Evolutionary conservation across 2,329 filamentous ascomycete genomes (phyloP), one percentile per base, ranked within the genome.

Genomic region (Ophiognomonia clavigignenti-juglandacearum): DNA sequence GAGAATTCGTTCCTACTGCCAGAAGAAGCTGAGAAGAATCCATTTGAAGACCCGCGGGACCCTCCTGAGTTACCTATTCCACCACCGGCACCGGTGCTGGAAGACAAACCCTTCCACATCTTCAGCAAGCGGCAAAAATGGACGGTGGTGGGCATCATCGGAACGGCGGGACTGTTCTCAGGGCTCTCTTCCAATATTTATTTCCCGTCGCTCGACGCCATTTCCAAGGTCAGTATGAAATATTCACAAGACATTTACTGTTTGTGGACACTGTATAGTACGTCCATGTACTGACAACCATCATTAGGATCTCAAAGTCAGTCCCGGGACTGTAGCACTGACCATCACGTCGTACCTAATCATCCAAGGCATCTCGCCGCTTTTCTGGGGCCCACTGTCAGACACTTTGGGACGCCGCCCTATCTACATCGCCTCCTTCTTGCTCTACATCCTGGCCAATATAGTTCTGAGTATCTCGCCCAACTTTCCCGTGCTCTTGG

Each of bases 161-260:
- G 73, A 2, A 56, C 73, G 1, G 75, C 73, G 2, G 72, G 70
- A 1, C 61, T 78, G 26, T 77, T 80, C 60, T 77, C 74, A 3
- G 75, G 75, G 2, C 53, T 74, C 11, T 73, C 73, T 4, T 69
- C 69, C 27, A 75, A 72, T 48, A 76, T 79, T 43, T 78, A 77
- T 59, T 66, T 73, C 39, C 72, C 73, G 1, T 65, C 70, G n/a
- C n/a, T n/a, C n/a, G n/a, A n/a, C n/a, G n/a, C n/a, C n/a, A n/a
- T n/a, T n/a, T n/a, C n/a, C n/a, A n/a, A n/a, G n/a, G n/a, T n/a
- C n/a, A n/a, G n/a, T n/a, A n/a, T n/a, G n/a, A n/a, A n/a, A n/a
- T 39, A 6, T 19, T 13, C 14, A 16, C n/a, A n/a, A n/a, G n/a
- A n/a, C n/a, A n/a, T n/a, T n/a, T n/a, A n/a, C n/a, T n/a, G n/a